Base-by-base conservation (phyloP, 257 asterid species). In the Rauvolfia tetraphylla region DNA sequence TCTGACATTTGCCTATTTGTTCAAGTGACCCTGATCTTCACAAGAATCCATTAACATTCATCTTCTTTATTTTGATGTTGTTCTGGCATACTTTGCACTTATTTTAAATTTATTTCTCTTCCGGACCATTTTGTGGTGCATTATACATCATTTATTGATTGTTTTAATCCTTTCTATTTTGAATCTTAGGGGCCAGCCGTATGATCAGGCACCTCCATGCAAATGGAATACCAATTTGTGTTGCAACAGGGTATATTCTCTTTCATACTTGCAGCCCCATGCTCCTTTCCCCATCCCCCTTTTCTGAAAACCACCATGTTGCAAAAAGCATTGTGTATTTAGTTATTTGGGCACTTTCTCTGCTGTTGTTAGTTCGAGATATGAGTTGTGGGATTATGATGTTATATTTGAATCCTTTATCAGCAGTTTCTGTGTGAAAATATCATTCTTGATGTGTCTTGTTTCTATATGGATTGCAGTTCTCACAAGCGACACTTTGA, bases 401-500 rank as follows among this genome's bases (percentile, higher is more conserved):
- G 53, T 8, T 61, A 18, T 36, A 36, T 63, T 33, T 62, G 68
- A 62, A 62, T 63, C 27, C 27, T 36, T 20, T 6, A 48, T 3
- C 31, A 66, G 48, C 46, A 22, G 36, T 66, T 7, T 66, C 29
- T 66, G 38, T 38, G 33, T 67, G 8, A 38, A 34, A 9, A 22
- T 44, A 67, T 67, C 33, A 36, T 67, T 10, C 46, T 11, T 22
- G 59, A 66, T 20, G 1, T 73, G 56, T 53, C 74, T 71, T 51
- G 75, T 83, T 73, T 67, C 42, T 75, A 80, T 80, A 25, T 78
- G 71, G 33, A 68, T 79, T 72, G 67, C 92, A 92, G 98, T 75
- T 86, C 98, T 25, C 98, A 92, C 87, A 89, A n/a, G 62, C 86
- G 93, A 82, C 98, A 95, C 76, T 95, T 93, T 83, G 91, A 87